Evolutionary conservation across 495 filamentous ascomycete species (phyloP), one percentile per base, ranked within the genome.

Genomic region (Aspergillus conjunctus): DNA sequence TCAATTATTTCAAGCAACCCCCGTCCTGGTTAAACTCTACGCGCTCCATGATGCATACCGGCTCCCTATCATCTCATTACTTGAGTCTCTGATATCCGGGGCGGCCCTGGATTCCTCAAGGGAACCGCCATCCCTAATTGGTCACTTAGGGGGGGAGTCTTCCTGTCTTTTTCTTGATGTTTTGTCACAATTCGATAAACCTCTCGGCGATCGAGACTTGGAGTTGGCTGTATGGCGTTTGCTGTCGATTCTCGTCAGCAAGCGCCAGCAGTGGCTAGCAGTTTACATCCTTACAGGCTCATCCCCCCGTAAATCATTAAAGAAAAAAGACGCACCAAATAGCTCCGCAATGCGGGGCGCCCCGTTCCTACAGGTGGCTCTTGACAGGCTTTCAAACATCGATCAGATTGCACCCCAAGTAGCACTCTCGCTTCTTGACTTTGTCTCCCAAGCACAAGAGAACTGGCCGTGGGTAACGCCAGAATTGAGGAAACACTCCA

Each of bases 181-280:
- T 15, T 75, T 96, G 11, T 86, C 89, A 7, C 81, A 86, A 56
- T 77, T 97, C n/a, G 90, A 93, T 63, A 86, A 84, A 65, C 92
- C 92, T 11, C 77, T 93, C 32, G 74, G 80, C 52, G 80, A 90
- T 63, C 71, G 78, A 4, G 66, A 75, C 7, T 77, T 92, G 43
- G 81, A 87, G 21, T 79, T 84, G 51, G 77, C 80, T 21, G 88
- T 92, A 51, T 98, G 94, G 94, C 84, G 81, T 53, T 85, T 99
- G 57, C 85, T 97, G 33, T 88, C 93, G 30, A 87, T 86, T n/a
- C 85, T 97, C 49, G 83, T 98, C 49, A 89, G 91, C 66, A 92
- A 90, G 67, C 87, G 91, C 55, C 94, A 99, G 63, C 92, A 96
- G 68, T 98, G 95, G 88, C 88, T 99, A 77, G 87, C 93, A 0